Conservation (phyloP, 106 monocot genomes). For the Ottelia alismoides region DNA sequence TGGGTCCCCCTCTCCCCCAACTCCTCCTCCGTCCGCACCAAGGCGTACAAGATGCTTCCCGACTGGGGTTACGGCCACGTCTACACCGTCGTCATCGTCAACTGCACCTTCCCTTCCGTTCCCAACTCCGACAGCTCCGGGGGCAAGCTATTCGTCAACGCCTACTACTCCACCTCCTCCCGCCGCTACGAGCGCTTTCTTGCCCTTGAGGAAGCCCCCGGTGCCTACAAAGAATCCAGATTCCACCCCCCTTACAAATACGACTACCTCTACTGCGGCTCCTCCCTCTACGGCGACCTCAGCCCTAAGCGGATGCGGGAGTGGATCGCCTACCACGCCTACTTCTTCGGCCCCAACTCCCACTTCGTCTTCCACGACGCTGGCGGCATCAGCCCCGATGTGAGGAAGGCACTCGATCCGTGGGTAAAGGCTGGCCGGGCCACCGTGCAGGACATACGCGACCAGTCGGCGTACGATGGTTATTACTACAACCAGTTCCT, state of each 20-base stretch:
- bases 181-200: constrained; percentile 42
- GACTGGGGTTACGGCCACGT: too few species aligned
- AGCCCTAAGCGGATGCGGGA: constrained; percentile 52
- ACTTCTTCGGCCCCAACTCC: too few species aligned
- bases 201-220: too few species aligned
- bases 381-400: constrained; percentile 34
- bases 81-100: too few species aligned
- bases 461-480: constrained; percentile 51
- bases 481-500: constrained; percentile 86
- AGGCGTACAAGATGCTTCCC: too few species aligned
- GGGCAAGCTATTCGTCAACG: too few species aligned
- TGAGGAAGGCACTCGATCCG: constrained; percentile 41
- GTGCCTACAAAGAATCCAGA: too few species aligned
- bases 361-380: too few species aligned
- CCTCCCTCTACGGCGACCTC: constrained; percentile 60
- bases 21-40: constrained; percentile 12
- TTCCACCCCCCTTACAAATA: too few species aligned
- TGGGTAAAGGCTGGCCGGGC: constrained; percentile 60
- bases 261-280: too few species aligned
- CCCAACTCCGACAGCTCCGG: constrained; percentile 79
- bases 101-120: constrained; percentile 60
- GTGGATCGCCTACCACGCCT: too few species aligned
- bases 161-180: constrained; percentile 35
- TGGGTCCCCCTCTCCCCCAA: constrained; percentile 34
- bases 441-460: constrained; percentile 65